Evolutionary conservation across 352 stramenopile genomes (phyloP), one percentile per base, ranked within the genome.

Genomic region (Pythium myriotylum): DNA sequence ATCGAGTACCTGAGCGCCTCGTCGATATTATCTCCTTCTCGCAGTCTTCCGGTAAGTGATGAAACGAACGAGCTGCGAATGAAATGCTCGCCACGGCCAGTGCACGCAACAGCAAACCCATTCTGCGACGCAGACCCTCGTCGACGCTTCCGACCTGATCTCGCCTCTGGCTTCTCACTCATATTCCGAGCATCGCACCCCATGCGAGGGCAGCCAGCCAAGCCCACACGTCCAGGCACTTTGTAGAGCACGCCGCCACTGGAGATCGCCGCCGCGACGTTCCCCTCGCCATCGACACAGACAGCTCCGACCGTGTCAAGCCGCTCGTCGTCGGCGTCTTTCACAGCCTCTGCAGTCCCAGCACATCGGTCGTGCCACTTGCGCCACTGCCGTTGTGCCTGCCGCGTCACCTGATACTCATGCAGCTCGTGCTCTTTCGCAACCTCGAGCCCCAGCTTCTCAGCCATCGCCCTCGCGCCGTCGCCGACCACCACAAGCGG

Each of bases 191-290:
- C 80, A 32, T 79, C 65, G 22, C 76, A 87, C 5, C 83, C 83
- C 50, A 88, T 74, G 42, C 80, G 75, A 37, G 83, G 83, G 72
- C 83, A 89, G 0, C 76, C 83, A 2, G 83, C 83, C 6, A 89
- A 74, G 0, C 83, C 83, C 14, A 90, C 73, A 7, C 83, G 83
- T 27, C 83, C 83, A 3, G 78, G 77, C 20, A 80, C 64, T 49
- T 90, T 89, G 70, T 80, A 86, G 54, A 81, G 70, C 49, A 90
- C 74, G 1, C 83, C 83, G 9, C 80, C 83, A 50, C 83, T 92
- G 4, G 83, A 92, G 27, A 88, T 59, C 13, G 78, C 80, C 8
- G 79, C 75, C 5, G 80, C 80, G 8, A 87, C 67, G 54, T 83
- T 81, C 14, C 83, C 80, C 6, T 58, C 59, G 0, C 59, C 59